Percentiles rank a stretch among this genome's conserved stretches.
Evolutionary conservation across 2,329 filamentous ascomycete species (phyloP).

Genomic region (Stagonosporopsis rhizophila): DNA sequence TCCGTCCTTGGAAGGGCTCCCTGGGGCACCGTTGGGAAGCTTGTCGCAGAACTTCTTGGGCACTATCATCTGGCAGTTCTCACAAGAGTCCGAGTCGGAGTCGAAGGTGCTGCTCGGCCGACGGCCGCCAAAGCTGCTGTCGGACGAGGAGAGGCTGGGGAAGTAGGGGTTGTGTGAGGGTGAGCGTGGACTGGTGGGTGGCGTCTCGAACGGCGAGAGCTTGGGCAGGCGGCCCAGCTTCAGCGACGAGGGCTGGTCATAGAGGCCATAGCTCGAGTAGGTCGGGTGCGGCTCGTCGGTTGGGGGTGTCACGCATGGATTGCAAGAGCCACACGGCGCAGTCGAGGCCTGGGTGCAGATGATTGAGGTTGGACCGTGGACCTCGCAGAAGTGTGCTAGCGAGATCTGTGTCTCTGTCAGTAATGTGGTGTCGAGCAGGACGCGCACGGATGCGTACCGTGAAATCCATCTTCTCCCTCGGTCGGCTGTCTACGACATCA

Average conservation of each 20-base stretch:
- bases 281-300: conserved; percentile 45
- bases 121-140: conserved; percentile 40
- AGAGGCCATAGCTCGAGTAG: conserved; percentile 45
- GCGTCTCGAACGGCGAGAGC: conserved; percentile 50
- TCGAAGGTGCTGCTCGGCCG: conserved; percentile 49
- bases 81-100: conserved; percentile 61
- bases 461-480: conserved; percentile 49
- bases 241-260: conserved; percentile 42
- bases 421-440: background rate
- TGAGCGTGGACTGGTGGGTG: conserved; percentile 51
- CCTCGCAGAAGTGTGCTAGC: conserved; percentile 68
- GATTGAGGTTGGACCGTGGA: conserved; percentile 68
- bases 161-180: conserved; percentile 59
- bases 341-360: conserved; percentile 67
- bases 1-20: conserved; percentile 58
- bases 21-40: conserved; percentile 61
- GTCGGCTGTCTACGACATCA: conserved; percentile 40
- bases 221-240: conserved; percentile 44
- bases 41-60: conserved; percentile 62
- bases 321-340: conserved; percentile 62
- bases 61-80: conserved; percentile 64
- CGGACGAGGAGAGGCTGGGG: conserved; percentile 45
- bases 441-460: conserved; percentile 37
- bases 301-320: conserved; percentile 54
- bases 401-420: conserved; percentile 58